phyloP scores from a whole-genome alignment of 2,329 filamentous ascomycete genomes.

The Monosporascus sp. region DNA sequence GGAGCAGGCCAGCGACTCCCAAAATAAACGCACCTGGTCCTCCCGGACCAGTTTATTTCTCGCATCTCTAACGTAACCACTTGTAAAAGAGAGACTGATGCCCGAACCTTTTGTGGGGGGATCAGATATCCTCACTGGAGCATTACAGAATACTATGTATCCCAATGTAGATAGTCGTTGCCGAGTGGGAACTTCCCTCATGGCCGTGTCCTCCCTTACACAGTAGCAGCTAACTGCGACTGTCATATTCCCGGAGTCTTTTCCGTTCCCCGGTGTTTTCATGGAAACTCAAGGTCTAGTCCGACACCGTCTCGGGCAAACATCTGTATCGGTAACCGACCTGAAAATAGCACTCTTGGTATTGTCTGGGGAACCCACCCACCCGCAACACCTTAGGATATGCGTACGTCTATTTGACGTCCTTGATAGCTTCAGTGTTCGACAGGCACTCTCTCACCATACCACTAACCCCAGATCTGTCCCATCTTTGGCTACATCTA shows the following conservation, averaged over 20 bases:
- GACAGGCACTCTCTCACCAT: too few relatives aligned
- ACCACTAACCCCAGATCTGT: too few relatives aligned
- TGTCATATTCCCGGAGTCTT: background rate
- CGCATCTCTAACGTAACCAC: background rate
- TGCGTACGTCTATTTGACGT: too few relatives aligned
- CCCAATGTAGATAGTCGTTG: background rate
- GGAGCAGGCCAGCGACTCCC: background rate
- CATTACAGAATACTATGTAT: background rate
- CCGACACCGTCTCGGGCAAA: too few relatives aligned
- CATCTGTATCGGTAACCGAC: too few relatives aligned
- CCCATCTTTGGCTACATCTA: too few relatives aligned
- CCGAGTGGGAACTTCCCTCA: background rate
- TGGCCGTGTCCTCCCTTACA: background rate
- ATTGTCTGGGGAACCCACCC: too few relatives aligned
- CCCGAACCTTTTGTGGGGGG: background rate
- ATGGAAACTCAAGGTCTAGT: too few relatives aligned
- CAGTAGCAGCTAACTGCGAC: background rate
- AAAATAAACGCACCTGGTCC: background rate
- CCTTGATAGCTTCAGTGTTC: too few relatives aligned
- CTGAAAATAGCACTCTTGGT: too few relatives aligned
- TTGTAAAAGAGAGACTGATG: background rate
- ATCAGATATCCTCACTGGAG: background rate
- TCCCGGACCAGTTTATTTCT: background rate
- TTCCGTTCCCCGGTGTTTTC: background rate
- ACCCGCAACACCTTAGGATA: too few relatives aligned